These are phyloP conservation scores for Acacia acuminata DNA, from an alignment of 306 rosid species.

Conservation along the genomic window DNA sequence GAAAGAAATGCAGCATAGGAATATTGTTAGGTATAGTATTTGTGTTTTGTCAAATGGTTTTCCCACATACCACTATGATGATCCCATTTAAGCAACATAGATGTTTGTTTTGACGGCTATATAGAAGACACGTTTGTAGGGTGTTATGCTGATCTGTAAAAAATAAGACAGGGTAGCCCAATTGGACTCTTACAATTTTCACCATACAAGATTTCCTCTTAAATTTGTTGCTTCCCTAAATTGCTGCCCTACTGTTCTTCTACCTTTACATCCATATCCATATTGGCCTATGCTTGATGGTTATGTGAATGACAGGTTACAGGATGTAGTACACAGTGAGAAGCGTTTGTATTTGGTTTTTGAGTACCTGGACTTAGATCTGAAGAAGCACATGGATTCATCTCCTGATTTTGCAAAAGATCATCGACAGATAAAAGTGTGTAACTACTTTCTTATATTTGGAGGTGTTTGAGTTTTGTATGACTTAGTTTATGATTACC, in stretches of 20 bases:
- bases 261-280: background rate
- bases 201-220: background rate
- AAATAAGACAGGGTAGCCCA: background rate
- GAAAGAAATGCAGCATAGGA: slow-evolving; percentile 90
- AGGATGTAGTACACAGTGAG: slow-evolving; percentile 96
- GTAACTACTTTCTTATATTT: slow-evolving; percentile 28
- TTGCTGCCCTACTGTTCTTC: slow-evolving; percentile 7
- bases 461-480: background rate
- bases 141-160: slow-evolving; percentile 1
- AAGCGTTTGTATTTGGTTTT: slow-evolving; percentile 92
- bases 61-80: background rate
- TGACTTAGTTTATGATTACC: background rate
- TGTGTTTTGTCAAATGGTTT: background rate
- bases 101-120: background rate
- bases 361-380: slow-evolving; percentile 95
- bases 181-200: background rate
- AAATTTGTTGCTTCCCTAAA: background rate
- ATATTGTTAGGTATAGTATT: slow-evolving; percentile 74
- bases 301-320: slow-evolving; percentile 63
- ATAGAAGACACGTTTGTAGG: background rate
- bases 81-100: background rate
- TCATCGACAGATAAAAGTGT: slow-evolving; percentile 82
- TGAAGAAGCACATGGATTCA: slow-evolving; percentile 98
- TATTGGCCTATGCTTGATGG: slow-evolving; percentile 30
- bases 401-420: slow-evolving; percentile 90